Evolutionary conservation across 345 rosid species (phyloP), one percentile per base, ranked within the genome.

Genomic region (Boechera retrofracta): DNA sequence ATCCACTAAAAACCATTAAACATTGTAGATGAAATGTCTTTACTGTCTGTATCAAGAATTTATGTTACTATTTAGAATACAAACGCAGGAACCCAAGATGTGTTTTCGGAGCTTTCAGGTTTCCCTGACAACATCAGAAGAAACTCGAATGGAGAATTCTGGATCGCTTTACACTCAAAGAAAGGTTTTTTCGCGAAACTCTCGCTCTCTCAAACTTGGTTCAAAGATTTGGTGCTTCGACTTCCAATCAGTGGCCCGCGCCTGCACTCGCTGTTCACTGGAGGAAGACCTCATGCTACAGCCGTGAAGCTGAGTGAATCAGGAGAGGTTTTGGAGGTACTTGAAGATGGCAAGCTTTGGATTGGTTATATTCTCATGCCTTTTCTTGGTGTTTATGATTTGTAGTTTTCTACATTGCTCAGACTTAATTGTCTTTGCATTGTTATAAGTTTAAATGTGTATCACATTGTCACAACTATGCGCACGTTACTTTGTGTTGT

Each of bases 121-220:
- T 83, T 83, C 53, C 91, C 96, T 0, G 92, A 89, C 81, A 87
- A 90, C 77, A 69, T 90, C 5, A 78, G 88, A 79, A 88, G 85
- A 72, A 86, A 83, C 76, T 24, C 79, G 0, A 66, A 81, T 1
- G 94, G 94, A 62, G 92, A 90, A 3, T 89, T 87, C 39, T 89
- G 98, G 98, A 91, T 92, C 0, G 92, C 89, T 4, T 61, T 92
- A 87, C 96, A 92, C 64, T 32, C 86, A 6, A 92, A 90, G 83
- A 80, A 71, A 70, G 86, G 89, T 62, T 72, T 80, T 45, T 18
- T 83, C 5, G 80, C 83, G 2, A 84, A 79, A 74, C 74, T 87
- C 67, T 42, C 80, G 5, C 79, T 83, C 42, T 73, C 82, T 7
- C 76, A 85, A 41, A 3, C 85, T 16, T 83, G 82, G 83, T 48